Evolutionary conservation across 257 asterid genomes (phyloP).

Genomic region (Solanum commersonii): DNA sequence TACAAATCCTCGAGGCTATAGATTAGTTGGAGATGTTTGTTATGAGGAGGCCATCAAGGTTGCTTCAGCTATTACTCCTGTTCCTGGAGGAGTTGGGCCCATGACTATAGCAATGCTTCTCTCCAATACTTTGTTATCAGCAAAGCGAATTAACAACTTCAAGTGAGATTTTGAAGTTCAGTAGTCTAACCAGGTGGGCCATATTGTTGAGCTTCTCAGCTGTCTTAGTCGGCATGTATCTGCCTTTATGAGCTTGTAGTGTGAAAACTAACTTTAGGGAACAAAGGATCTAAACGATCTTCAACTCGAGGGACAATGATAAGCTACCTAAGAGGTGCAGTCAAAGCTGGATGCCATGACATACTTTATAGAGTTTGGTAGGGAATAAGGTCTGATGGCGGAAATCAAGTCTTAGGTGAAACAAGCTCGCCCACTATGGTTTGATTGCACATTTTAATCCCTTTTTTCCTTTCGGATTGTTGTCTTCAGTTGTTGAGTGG

Average conservation of each 20-base stretch:
- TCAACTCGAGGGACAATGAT: neutral
- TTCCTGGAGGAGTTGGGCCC: slow-evolving; percentile 98
- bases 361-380: neutral
- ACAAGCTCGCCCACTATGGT: neutral
- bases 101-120: slow-evolving; percentile 98
- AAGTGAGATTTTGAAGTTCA: slow-evolving; percentile 15
- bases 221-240: neutral
- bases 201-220: neutral
- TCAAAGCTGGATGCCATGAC: neutral
- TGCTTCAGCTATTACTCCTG: slow-evolving; percentile 95
- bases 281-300: neutral
- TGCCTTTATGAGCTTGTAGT: neutral
- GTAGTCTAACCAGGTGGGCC: neutral
- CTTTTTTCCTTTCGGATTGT: neutral
- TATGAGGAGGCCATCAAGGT: slow-evolving; percentile 82
- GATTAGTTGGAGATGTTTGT: slow-evolving; percentile 85
- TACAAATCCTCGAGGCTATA: slow-evolving; percentile 54
- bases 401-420: neutral
- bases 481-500: neutral
- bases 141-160: slow-evolving; percentile 55
- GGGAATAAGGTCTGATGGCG: neutral
- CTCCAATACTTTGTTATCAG: slow-evolving; percentile 78
- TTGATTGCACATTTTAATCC: neutral
- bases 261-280: neutral
- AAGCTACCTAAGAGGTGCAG: neutral